phyloP scores from a whole-genome alignment of 1,284 basidiomycete species.

The Farysia itapuensis region DNA sequence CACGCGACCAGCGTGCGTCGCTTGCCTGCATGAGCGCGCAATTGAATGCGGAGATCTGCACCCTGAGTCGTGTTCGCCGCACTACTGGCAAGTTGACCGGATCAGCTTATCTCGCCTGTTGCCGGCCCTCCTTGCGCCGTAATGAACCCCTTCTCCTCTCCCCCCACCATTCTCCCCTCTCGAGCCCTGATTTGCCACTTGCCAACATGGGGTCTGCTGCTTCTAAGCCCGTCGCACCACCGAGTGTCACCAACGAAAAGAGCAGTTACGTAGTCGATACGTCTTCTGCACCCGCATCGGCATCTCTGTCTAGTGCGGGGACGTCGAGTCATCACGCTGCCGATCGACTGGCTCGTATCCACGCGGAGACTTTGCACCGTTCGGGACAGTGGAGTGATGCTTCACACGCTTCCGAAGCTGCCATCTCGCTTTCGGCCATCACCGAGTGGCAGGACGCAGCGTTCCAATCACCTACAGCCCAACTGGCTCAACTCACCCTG shows the following conservation, averaged over 20 bases:
- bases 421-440: conserved; percentile 23
- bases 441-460: conserved; percentile 33
- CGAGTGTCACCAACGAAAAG: not conserved
- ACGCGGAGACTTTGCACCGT: conserved; percentile 29
- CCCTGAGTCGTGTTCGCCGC: too few species aligned
- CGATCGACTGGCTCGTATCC: conserved; percentile 39
- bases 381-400: not conserved
- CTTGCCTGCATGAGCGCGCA: too few species aligned
- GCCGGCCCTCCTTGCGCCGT: too few species aligned
- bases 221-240: not conserved
- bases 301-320: not conserved
- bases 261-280: not conserved
- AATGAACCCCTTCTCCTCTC: too few species aligned
- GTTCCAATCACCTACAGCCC: conserved; percentile 65
- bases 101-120: too few species aligned
- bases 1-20: too few species aligned
- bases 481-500: conserved; percentile 78
- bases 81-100: too few species aligned
- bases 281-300: not conserved
- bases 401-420: conserved; percentile 1
- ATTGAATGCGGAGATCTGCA: too few species aligned
- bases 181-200: too few species aligned
- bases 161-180: too few species aligned
- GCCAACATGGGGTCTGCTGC: not conserved
- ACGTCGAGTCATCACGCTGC: conserved; percentile 30